These are phyloP conservation scores for Cenchrus americanus DNA, from an alignment of 176 grass and related monocot species.

Conservation along the genomic window DNA sequence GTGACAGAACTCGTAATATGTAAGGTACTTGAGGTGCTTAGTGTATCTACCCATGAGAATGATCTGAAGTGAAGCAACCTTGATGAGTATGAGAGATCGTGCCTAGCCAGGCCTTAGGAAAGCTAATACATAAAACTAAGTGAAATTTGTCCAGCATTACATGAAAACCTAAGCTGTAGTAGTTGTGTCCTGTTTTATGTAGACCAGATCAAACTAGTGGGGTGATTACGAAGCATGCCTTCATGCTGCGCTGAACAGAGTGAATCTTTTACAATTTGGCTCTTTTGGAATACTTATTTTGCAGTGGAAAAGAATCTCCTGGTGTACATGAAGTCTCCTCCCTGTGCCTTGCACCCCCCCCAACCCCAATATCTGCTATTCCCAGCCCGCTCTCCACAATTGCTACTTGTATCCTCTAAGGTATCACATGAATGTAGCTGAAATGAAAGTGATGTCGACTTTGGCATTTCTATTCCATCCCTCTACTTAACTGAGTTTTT, in stretches of 20 bases:
- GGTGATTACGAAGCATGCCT: not conserved
- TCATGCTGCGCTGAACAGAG: not conserved
- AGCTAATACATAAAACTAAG: not conserved
- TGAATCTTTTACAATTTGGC: not conserved
- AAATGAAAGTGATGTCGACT: not conserved
- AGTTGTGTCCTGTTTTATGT: not conserved
- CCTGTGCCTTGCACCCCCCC: too few relatives aligned
- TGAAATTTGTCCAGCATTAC: not conserved
- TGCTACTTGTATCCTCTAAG: not conserved
- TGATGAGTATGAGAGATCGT: not conserved
- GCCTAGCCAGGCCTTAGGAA: not conserved
- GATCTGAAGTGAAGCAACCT: not conserved
- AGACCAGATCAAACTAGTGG: not conserved
- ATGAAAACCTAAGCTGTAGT: not conserved
- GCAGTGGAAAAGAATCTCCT: not conserved
- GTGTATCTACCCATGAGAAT: not conserved
- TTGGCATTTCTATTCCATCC: too few relatives aligned
- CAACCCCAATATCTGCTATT: not conserved
- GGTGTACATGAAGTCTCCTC: not conserved
- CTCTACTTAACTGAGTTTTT: not conserved
- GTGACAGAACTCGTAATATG: not conserved
- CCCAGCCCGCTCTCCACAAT: not conserved
- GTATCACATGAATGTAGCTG: not conserved
- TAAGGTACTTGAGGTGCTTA: not conserved
- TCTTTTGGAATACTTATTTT: not conserved